These are phyloP conservation scores for Tetramitus jugosus DNA, from an alignment of 208 protist genomes.

Conservation along the genomic window DNA sequence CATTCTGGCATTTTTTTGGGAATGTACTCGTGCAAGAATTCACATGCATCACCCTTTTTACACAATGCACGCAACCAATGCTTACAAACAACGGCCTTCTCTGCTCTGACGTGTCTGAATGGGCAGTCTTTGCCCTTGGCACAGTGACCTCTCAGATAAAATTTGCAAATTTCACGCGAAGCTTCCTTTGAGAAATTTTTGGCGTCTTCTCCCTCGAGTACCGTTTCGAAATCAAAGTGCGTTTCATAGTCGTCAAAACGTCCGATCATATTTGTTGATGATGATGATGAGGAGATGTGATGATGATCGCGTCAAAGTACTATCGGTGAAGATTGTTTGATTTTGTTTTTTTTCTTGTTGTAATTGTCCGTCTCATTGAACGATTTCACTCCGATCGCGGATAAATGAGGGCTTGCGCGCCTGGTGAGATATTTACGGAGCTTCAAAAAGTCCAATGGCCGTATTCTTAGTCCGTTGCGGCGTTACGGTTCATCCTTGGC, in stretches of 20 bases:
- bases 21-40: slow-evolving; percentile 90
- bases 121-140: slow-evolving; percentile 31
- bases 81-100: slow-evolving; percentile 79
- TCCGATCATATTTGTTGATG: background rate
- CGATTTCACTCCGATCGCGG: too few species aligned
- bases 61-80: slow-evolving; percentile 91
- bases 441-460: too few species aligned
- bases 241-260: background rate
- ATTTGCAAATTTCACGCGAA: slow-evolving; percentile 19
- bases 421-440: too few species aligned
- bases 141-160: slow-evolving; percentile 31
- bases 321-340: too few species aligned
- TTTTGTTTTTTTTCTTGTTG: too few species aligned
- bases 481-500: too few species aligned
- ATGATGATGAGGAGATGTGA: too few species aligned
- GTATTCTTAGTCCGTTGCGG: too few species aligned
- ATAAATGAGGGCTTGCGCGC: too few species aligned
- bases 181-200: background rate
- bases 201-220: background rate
- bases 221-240: slow-evolving; percentile 4
- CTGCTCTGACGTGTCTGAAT: slow-evolving; percentile 23
- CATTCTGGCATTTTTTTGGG: slow-evolving; percentile 84
- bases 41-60: slow-evolving; percentile 87
- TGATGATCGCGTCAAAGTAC: too few species aligned
- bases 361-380: too few species aligned